These are phyloP conservation scores for Corchorus olitorius DNA, from an alignment of 345 rosid species.

Conservation along the genomic window DNA sequence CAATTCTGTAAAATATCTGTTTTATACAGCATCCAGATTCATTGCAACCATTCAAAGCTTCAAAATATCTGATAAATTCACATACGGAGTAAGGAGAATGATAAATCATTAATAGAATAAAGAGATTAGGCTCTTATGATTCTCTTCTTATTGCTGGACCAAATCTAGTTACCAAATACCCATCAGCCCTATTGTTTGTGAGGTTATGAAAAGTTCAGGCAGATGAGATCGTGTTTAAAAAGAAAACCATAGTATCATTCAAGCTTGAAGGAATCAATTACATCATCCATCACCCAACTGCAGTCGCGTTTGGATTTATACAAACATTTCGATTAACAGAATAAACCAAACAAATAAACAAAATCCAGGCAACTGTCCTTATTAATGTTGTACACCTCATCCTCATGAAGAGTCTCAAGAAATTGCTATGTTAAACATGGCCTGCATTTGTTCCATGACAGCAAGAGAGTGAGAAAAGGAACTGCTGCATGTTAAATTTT, in stretches of 20 bases:
- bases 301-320: conserved; percentile 36
- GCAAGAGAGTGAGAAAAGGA: conserved; percentile 12
- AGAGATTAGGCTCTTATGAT: background rate
- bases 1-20: no score
- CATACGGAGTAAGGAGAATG: no score
- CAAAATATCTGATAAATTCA: background rate
- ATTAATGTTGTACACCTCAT: conserved; percentile 20
- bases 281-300: conserved; percentile 27
- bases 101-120: background rate
- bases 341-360: conserved; percentile 9
- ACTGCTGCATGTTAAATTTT: background rate
- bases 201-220: background rate
- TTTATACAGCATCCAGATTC: no score
- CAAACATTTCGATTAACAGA: conserved; percentile 16
- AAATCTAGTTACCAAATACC: background rate
- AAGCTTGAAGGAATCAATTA: background rate
- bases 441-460: conserved; percentile 21
- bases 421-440: conserved; percentile 17
- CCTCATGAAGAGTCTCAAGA: conserved; percentile 16
- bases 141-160: background rate
- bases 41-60: background rate
- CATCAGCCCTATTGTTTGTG: background rate
- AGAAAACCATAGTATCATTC: background rate
- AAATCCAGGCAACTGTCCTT: conserved; percentile 24
- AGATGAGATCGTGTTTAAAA: conserved; percentile 17